Conservation (phyloP, 129 eudicot species). For the Ambrosia artemisiifolia region DNA sequence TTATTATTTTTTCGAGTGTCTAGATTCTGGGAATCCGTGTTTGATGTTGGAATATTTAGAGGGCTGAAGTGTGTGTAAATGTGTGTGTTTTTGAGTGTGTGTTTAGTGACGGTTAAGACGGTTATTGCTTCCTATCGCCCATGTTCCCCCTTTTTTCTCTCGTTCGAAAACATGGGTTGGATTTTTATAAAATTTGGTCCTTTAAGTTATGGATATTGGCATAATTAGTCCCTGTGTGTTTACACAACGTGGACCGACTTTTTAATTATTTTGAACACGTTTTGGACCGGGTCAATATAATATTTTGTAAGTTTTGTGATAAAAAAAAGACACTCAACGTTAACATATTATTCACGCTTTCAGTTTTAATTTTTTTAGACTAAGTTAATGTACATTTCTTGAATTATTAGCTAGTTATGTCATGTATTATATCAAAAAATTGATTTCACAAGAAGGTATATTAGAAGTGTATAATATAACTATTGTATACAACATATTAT, state of each 20-base stretch:
- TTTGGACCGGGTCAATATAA: background rate
- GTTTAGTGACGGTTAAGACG: constrained; percentile 48
- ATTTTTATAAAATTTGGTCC: background rate
- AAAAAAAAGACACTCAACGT: too few species aligned
- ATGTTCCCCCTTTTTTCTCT: constrained; percentile 33
- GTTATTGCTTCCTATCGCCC: constrained; percentile 31
- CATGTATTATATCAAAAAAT: too few species aligned
- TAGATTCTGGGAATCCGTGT: background rate
- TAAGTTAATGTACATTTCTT: too few species aligned
- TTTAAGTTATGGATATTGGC: background rate
- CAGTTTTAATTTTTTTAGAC: too few species aligned
- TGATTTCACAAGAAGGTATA: too few species aligned
- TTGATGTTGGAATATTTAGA: background rate
- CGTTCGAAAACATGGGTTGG: constrained; percentile 28
- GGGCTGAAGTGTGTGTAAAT: background rate
- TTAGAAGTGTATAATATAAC: too few species aligned
- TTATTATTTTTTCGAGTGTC: background rate
- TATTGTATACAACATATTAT: too few species aligned
- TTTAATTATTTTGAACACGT: background rate
- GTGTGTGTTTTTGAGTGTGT: constrained; percentile 8
- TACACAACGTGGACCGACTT: background rate
- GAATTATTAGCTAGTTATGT: too few species aligned
- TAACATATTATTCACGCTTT: too few species aligned
- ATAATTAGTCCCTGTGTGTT: background rate
- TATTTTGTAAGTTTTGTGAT: too few species aligned